A percentile compares a stretch with the other conserved stretches of the same genome.
phyloP scores from a whole-genome alignment of 2,329 filamentous ascomycete species.

The Ilyonectria robusta region DNA sequence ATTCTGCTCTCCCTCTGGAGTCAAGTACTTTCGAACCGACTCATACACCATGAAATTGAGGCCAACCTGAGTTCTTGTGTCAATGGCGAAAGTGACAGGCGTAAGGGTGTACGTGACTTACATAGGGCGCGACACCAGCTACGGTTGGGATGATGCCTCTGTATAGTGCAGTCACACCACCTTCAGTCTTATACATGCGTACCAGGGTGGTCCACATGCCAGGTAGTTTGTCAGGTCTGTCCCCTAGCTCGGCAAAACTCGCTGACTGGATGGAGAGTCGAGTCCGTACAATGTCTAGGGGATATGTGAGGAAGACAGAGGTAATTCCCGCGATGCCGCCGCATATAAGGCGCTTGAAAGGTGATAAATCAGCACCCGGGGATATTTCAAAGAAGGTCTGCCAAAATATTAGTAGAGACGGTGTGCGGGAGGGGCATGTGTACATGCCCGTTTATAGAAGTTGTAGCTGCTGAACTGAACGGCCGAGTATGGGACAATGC shows the following conservation, averaged over 20 bases:
- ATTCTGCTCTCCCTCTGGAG: constrained; percentile 88
- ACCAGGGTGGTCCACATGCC: constrained; percentile 92
- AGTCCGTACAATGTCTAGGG: constrained; percentile 96
- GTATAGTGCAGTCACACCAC: constrained; percentile 88
- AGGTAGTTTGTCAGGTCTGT: constrained; percentile 77
- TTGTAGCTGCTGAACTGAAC: constrained; percentile 99
- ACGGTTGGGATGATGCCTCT: constrained; percentile 94
- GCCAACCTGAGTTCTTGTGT: constrained; percentile 74
- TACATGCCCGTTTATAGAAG: constrained; percentile 89
- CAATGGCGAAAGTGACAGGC: constrained; percentile 4
- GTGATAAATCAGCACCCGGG: constrained; percentile 80
- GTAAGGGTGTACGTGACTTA: constrained; percentile 54
- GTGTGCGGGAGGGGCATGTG: no score
- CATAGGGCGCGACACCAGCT: constrained; percentile 95
- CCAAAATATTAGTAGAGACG: constrained; percentile 16
- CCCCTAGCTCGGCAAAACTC: constrained; percentile 86
- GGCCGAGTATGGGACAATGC: constrained; percentile 97
- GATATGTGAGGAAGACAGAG: constrained; percentile 95
- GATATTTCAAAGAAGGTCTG: constrained; percentile 82
- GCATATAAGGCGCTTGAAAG: constrained; percentile 85
- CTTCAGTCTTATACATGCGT: constrained; percentile 92
- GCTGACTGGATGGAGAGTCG: constrained; percentile 96
- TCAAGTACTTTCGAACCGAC: constrained; percentile 85
- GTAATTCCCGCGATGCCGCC: constrained; percentile 95
- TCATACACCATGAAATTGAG: constrained; percentile 99